Evolutionary conservation across 2,329 filamentous ascomycete species (phyloP).

Genomic region (Colletotrichum melonis): DNA sequence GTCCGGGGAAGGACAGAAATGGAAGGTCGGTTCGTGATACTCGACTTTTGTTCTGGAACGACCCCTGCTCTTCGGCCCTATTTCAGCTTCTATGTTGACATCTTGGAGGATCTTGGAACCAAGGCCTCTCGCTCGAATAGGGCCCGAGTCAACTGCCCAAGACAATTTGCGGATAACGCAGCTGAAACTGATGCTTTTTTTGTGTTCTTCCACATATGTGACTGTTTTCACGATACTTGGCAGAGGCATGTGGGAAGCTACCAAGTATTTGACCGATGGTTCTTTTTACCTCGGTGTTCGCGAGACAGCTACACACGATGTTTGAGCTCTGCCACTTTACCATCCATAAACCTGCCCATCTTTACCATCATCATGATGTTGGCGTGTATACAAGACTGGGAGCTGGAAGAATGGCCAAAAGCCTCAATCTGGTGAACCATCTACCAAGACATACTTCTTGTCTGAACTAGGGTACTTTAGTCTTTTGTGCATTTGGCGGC

Average conservation of each 20-base stretch:
- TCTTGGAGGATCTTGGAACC: too few species aligned
- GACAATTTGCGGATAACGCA: neutral
- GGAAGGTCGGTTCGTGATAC: conserved; percentile 12
- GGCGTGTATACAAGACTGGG: too few species aligned
- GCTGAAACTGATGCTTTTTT: neutral
- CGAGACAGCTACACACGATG: neutral
- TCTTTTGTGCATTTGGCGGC: neutral
- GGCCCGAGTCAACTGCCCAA: neutral
- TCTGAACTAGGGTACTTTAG: neutral
- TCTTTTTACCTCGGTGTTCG: neutral
- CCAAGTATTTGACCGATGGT: neutral
- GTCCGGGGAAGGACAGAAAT: conserved; percentile 1
- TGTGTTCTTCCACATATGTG: neutral
- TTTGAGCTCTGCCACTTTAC: neutral
- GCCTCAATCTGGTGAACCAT: neutral
- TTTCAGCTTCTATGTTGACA: neutral
- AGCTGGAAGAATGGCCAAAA: neutral
- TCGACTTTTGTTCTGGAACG: neutral
- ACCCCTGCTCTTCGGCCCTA: neutral
- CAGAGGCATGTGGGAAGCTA: neutral
- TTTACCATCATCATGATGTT: neutral
- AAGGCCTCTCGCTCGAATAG: neutral
- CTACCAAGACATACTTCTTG: neutral
- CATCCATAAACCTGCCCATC: neutral
- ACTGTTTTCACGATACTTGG: neutral